Base-by-base conservation (phyloP, 768 basidiomycete species). In the Termitomyces sp. region DNA sequence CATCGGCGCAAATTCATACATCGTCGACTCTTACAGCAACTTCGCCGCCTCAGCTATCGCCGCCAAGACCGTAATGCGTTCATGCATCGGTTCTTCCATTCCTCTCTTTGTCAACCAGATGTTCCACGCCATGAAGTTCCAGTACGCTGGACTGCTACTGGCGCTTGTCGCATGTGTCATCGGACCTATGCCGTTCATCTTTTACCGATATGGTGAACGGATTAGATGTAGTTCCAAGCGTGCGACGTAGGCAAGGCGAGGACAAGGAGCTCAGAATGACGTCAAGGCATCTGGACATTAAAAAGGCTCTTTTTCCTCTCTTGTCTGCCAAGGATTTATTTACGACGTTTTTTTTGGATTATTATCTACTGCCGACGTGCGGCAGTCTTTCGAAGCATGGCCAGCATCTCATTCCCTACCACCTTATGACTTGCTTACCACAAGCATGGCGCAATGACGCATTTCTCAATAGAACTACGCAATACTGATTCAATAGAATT, bases 1-100 rank as follows among this genome's bases (percentile, higher is more conserved):
- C 68, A 69, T 78, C 63, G 72, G 75, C 44, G 75, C 75, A 18
- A 75, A 78, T 64, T 76, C 75, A 1, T 78, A 78, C 67, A 77
- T 78, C 69, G 70, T 78, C 61, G 78, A 78, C 67, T 73, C 72
- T 18, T 76, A 75, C 68, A 71, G 69, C 61, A 63, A 65, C 54
- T 78, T 70, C 59, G 78, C 79, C n/a, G 79, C 80, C 0, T 75
- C 73, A 18, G 79, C 78, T 6, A 74, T 80, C 61, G 77, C 78
- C 8, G 78, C 78, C 13, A 78, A 77, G 59, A 78, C 79, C 27
- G 61, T 77, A 36, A 61, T 76, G 63, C 72, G 76, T 3, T 75
- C 75, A 5, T 70, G 71, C 53, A 64, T 74, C 30, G 76, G 75
- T 24, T 72, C 75, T 15, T 68, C 71, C 58, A 68, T 79, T 20